Base-by-base conservation (phyloP, 352 stramenopile species). In the Pelagophyceae sp. region DNA sequence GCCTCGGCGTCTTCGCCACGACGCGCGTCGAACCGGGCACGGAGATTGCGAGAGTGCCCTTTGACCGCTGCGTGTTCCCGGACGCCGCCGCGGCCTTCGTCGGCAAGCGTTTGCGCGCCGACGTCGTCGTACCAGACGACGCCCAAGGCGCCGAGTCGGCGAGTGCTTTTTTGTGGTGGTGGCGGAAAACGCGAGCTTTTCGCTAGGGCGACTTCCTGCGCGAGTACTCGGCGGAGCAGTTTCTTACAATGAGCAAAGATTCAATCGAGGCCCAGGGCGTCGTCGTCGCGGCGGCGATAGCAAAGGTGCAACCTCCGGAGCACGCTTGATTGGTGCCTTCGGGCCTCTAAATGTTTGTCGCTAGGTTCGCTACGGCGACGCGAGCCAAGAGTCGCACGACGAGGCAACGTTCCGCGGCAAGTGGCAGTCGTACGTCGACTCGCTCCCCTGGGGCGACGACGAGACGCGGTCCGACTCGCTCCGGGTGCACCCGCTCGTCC, bases 1-100 rank as follows among this genome's bases (percentile, higher is more conserved):
- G 61, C 61, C n/a, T 37, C 29, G 61, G 61, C 61, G 61, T 71
- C 61, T 71, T 33, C 61, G 61, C 61, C 15, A 29, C 61, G 23
- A 54, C 45, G 45, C 45, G 45, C 11, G 23, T 23, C 45, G 23
- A 54, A 54, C 11, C 45, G 45, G 33, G 33, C 61, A 29, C 17
- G 29, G 61, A 71, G 61, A 27, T 71, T 31, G 61, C 61, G 61
- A 27, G 31, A 1, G 61, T 71, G 61, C 61, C 61, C 61, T 15
- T 71, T 3, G 61, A 35, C 33, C 45, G 23, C 11, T 40, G 15
- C 33, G 25, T 71, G 3, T 37, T 71, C 29, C n/a, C 11, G 54
- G 15, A 15, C 54, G 54, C 20, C 15, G 54, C 54, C 54, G 54
- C 6, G 15, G 15, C 15, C 15, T 63, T 63, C 54, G 11, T 54